phyloP scores from a whole-genome alignment of 305 asterid species.

The Caryopteris hybrid region DNA sequence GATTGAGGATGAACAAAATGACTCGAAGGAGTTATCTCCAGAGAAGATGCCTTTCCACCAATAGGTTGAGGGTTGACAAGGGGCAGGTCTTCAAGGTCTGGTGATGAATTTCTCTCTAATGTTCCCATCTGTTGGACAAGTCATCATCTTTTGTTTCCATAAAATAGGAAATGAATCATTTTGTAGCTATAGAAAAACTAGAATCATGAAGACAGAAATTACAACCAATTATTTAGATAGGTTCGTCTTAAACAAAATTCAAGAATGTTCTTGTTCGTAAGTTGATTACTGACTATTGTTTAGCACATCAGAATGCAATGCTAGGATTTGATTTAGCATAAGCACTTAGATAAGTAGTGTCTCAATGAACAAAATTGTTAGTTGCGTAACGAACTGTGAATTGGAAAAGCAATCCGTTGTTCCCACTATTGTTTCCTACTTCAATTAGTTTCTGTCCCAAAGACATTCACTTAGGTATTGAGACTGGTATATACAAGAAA shows the following conservation, averaged over 20 bases:
- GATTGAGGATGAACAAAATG: slow-evolving; percentile 23
- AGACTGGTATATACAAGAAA: background rate
- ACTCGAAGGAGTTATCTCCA: slow-evolving; percentile 37
- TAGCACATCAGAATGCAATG: background rate
- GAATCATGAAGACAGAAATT: background rate
- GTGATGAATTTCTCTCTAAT: slow-evolving; percentile 44
- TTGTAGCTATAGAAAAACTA: background rate
- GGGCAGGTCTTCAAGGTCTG: slow-evolving; percentile 47
- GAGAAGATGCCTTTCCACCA: slow-evolving; percentile 33
- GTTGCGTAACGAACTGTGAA: background rate
- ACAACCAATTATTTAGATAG: slow-evolving; percentile 1
- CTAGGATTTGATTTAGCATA: background rate
- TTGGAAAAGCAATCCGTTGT: background rate
- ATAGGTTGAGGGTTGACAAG: slow-evolving; percentile 35
- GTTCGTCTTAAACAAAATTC: background rate
- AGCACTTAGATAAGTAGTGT: background rate
- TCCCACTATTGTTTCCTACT: background rate
- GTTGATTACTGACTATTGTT: background rate
- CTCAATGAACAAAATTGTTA: background rate
- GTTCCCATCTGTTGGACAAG: slow-evolving; percentile 59
- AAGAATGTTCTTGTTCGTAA: background rate
- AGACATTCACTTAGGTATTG: background rate
- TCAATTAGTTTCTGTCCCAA: background rate
- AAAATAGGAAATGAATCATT: background rate
- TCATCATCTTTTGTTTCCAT: slow-evolving; percentile 16